Evolutionary conservation across 1,139 yeast genomes (phyloP), one percentile per base, ranked within the genome.

Genomic region (Blastobotrys buckinghamii): DNA sequence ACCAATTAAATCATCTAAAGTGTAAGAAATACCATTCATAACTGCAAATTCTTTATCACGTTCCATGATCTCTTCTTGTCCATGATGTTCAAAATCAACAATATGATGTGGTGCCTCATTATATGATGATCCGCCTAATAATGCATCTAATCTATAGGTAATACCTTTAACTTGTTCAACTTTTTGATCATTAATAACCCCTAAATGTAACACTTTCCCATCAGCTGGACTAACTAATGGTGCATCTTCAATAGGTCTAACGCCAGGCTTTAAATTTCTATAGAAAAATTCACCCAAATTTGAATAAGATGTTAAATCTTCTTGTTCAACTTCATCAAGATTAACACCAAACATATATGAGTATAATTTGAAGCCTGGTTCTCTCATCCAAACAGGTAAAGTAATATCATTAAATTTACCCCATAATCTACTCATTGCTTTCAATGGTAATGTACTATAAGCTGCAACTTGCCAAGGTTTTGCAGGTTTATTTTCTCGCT

Each of bases 141-240:
- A 77, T 7, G 96, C 94, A 59, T 87, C 94, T 15, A 92, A 76
- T 1, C 96, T 84, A 65, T 94, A 94, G 0, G 95, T 87, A 77
- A 92, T 79, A 8, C 98, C 99, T 69, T 94, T 94, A 44, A 94
- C 97, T 65, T 92, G 97, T 67, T 92, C 97, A 52, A 94, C 89
- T 38, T 95, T 95, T 6, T 65, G 57, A 50, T 82, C 84, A 51
- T 73, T 69, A 47, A 90, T 88, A 26, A 79, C 72, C 39, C 99
- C 99, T 56, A 87, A 77, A 59, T 88, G 90, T 53, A 94, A 72
- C 8, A 94, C 84, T 56, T 79, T 84, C 27, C 99, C 99, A 67
- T 94, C 99, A 44, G 96, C 82, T 2, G 99, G 99, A 34, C 95
- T 83, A 8, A 84, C 95, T 48, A 92, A 67, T 12, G 70, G 64